Evolutionary conservation across 345 rosid species (phyloP).

Genomic region (Atalantia buxifolia): DNA sequence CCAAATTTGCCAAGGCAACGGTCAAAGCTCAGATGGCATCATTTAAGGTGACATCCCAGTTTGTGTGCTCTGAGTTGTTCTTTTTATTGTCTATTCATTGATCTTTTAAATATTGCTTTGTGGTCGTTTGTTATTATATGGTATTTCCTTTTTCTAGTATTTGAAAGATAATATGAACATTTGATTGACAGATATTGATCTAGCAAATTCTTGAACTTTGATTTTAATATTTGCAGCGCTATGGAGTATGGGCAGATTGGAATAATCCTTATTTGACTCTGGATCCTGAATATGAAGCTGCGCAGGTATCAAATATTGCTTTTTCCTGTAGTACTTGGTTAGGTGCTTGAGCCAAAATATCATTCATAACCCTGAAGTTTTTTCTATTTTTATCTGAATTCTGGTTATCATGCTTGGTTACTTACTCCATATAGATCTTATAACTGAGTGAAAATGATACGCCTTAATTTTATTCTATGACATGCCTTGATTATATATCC

Average conservation of each 20-base stretch:
- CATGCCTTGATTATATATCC: not conserved
- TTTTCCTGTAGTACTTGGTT: constrained; percentile 12
- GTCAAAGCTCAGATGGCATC: constrained; percentile 93
- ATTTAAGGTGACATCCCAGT: constrained; percentile 60
- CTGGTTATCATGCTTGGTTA: not conserved
- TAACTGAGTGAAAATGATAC: not conserved
- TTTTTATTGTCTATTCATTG: not conserved
- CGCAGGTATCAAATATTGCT: constrained; percentile 63
- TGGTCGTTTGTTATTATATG: not conserved
- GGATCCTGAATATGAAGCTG: constrained; percentile 94
- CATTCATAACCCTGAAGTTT: not conserved
- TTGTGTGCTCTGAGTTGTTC: not conserved
- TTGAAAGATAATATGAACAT: not conserved
- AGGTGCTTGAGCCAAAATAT: not conserved
- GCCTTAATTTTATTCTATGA: not conserved
- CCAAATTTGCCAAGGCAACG: constrained; percentile 89
- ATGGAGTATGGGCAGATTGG: constrained; percentile 99
- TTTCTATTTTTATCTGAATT: not conserved
- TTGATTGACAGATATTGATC: not conserved
- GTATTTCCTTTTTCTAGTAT: not conserved
- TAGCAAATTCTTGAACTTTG: not conserved
- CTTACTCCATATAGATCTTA: not conserved
- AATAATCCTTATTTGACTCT: constrained; percentile 79
- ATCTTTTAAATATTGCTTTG: not conserved
- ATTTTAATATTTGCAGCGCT: constrained; percentile 57